Base-by-base conservation (phyloP, 164 flowering plant genomes). In the Paratinospora sagittata region DNA sequence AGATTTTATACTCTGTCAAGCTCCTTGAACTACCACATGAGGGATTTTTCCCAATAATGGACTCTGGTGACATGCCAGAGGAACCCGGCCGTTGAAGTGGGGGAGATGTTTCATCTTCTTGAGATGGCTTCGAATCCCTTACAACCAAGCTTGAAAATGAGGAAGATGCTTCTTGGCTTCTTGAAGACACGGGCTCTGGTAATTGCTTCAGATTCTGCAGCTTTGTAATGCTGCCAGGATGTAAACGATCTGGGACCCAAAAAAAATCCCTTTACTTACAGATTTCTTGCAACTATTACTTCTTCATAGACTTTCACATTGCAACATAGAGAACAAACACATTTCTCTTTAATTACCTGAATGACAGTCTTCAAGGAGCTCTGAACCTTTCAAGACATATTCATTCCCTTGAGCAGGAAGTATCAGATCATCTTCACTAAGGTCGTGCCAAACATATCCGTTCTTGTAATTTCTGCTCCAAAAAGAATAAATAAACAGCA, bases 391-490 rank as follows among this genome's bases (percentile, higher is more conserved):
- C 58, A 96, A 95, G 70, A 93, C 89, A 67, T 91, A 91, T 72
- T 96, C 97, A 80, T 83, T 87, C 55, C 97, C 97, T 77, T 87
- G 86, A 68, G 90, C 85, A 34, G 98, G 97, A 77, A 85, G 85
- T 77, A 96, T 93, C 13, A 89, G 69, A 73, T 96, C 99, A 78
- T 90, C 91, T 67, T 90, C 91, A 64, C 83, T 79, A 17, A 96
- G 85, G 81, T 96, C 98, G 70, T 96, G 98, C 98, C 99, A 96
- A 12, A 96, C 98, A 83, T 82, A 96, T 69, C 98, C 99, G 77
- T 76, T 90, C 87, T 86, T 96, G 76, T 96, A 93, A 84, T 87
- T 91, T 78, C 97, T 96, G 86, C 79, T 78, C 61, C 27, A 60
- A 26, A 55, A 55, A 55, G 6, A 55, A 52, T 14, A 37, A 80